Conservation (phyloP, 495 filamentous ascomycete species). For the Extremus antarcticus region DNA sequence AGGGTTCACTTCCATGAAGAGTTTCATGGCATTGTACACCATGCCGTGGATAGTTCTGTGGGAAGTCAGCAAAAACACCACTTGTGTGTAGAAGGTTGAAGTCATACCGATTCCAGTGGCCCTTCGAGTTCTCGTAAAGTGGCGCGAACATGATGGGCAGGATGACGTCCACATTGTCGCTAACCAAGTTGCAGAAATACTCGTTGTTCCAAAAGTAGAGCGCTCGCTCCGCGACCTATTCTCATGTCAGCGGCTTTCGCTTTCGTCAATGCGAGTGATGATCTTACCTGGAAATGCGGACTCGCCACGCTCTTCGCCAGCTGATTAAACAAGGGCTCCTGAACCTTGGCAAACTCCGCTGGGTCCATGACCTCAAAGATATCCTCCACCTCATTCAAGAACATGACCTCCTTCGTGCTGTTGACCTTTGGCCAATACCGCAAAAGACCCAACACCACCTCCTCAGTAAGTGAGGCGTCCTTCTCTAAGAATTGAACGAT, state of each 20-base stretch:
- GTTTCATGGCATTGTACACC: conserved; percentile 99
- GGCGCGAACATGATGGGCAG: conserved; percentile 99
- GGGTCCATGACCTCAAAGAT: conserved; percentile 99
- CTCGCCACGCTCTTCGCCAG: conserved; percentile 96
- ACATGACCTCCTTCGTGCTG: conserved; percentile 99
- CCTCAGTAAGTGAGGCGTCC: conserved; percentile 92
- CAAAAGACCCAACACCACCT: conserved; percentile 89
- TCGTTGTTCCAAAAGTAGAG: conserved; percentile 99
- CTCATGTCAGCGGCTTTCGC: neutral
- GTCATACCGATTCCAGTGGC: conserved; percentile 93
- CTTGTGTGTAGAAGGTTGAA: neutral
- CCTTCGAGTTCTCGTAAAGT: conserved; percentile 97
- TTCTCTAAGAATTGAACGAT: conserved; percentile 99
- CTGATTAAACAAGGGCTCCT: conserved; percentile 93
- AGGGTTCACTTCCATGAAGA: conserved; percentile 99
- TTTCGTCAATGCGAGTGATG: neutral
- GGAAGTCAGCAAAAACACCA: conserved; percentile 4
- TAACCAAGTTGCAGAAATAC: conserved; percentile 98
- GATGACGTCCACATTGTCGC: conserved; percentile 97
- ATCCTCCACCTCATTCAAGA: conserved; percentile 96
- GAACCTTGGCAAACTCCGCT: conserved; percentile 95
- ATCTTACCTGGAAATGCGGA: conserved; percentile 82
- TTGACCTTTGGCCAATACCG: conserved; percentile 99
- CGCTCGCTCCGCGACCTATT: conserved; percentile 80
- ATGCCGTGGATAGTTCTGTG: conserved; percentile 94